A percentile compares a stretch with the other conserved stretches of the same genome.
phyloP scores from a whole-genome alignment of 345 rosid species.

The Brassica rapa region DNA sequence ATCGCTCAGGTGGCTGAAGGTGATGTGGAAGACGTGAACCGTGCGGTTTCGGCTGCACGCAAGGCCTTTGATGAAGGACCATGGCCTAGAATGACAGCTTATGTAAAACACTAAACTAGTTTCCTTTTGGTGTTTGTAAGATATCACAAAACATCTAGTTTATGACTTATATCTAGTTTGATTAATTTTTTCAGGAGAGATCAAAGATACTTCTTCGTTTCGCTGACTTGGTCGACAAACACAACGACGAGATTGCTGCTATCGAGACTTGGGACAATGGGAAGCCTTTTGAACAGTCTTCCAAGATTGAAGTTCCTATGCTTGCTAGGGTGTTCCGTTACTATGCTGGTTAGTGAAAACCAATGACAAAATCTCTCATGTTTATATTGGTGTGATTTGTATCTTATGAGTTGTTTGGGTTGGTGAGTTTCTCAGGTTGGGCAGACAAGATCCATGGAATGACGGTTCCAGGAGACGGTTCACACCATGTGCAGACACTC shows the following conservation, averaged over 20 bases:
- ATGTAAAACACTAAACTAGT: slow-evolving; percentile 12
- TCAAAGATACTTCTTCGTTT: slow-evolving; percentile 61
- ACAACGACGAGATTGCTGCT: slow-evolving; percentile 78
- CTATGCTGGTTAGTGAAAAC: slow-evolving; percentile 72
- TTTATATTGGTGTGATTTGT: background rate
- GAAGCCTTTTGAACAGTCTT: slow-evolving; percentile 80
- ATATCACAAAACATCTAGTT: background rate
- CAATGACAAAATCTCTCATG: background rate
- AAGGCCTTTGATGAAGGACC: slow-evolving; percentile 46
- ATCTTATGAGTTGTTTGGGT: background rate
- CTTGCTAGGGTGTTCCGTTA: slow-evolving; percentile 66
- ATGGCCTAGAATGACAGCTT: slow-evolving; percentile 51
- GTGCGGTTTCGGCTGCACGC: slow-evolving; percentile 43
- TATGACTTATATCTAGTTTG: background rate
- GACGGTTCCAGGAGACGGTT: slow-evolving; percentile 76
- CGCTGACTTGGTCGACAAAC: slow-evolving; percentile 87
- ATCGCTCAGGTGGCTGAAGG: slow-evolving; percentile 47
- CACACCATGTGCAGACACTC: slow-evolving; percentile 71
- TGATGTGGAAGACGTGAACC: slow-evolving; percentile 43
- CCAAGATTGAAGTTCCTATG: slow-evolving; percentile 73
- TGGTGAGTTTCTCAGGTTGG: slow-evolving; percentile 62
- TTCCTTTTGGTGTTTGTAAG: slow-evolving; percentile 3
- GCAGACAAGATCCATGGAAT: slow-evolving; percentile 96
- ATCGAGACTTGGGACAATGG: slow-evolving; percentile 96
- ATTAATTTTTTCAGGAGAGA: slow-evolving; percentile 64